Percentiles rank a stretch among this genome's conserved stretches.
These are phyloP conservation scores for Acacia pycnantha DNA, from an alignment of 331 rosid species.

Conservation along the genomic window DNA sequence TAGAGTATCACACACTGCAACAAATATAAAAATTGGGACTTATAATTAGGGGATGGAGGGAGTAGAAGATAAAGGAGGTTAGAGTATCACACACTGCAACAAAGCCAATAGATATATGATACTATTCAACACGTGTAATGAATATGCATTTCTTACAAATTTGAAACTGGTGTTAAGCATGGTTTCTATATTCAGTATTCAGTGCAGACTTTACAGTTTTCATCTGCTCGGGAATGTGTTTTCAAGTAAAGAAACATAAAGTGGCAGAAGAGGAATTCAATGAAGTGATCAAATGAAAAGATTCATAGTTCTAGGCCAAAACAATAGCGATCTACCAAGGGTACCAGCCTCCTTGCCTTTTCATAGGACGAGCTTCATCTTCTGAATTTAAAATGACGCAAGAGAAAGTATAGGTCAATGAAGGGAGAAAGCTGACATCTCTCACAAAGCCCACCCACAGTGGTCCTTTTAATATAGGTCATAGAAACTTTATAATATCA, in stretches of 20 bases:
- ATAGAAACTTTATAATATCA: not conserved
- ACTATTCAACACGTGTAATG: not conserved
- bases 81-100: not conserved
- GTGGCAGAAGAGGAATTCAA: conserved; percentile 1
- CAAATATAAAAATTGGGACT: not conserved
- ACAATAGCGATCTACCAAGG: not conserved
- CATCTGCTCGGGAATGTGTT: not conserved
- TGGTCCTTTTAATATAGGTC: not conserved
- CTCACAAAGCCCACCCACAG: conserved; percentile 2
- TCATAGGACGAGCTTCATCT: not conserved
- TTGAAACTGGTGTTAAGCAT: not conserved
- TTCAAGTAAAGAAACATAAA: not conserved
- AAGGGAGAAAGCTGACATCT: not conserved
- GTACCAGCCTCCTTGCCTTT: not conserved
- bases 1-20: not conserved
- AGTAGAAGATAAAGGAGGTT: not conserved
- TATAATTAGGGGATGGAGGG: not conserved
- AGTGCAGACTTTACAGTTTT: not conserved
- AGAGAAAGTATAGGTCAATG: not conserved
- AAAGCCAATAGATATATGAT: not conserved
- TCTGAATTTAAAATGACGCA: not conserved
- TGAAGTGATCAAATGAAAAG: conserved; percentile 2
- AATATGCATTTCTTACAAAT: not conserved
- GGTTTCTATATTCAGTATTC: conserved; percentile 6
- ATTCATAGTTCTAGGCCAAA: not conserved